phyloP scores from a whole-genome alignment of 2,329 filamentous ascomycete species.

The Neopestalotiopsis sp. region DNA sequence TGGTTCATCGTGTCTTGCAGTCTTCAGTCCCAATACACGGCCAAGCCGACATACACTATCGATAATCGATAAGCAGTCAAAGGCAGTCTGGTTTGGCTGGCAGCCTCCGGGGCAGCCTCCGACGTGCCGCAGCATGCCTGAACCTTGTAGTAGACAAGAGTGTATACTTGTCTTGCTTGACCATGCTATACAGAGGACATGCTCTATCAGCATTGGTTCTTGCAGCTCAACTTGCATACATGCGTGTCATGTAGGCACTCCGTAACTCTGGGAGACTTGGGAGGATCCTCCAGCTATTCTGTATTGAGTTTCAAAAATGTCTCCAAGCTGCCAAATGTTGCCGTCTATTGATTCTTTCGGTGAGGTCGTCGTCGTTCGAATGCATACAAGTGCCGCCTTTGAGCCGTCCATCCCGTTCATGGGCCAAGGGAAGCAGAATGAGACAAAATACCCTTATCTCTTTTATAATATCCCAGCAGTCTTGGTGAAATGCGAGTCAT shows the following conservation, averaged over 20 bases:
- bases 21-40: neutral
- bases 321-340: too few relatives aligned
- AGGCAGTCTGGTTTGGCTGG: too few relatives aligned
- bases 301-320: neutral
- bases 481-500: too few relatives aligned
- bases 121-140: neutral
- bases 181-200: neutral
- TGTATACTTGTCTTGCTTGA: neutral
- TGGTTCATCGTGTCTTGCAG: neutral
- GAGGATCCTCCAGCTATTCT: too few relatives aligned
- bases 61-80: neutral
- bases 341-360: neutral
- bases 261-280: too few relatives aligned
- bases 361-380: neutral
- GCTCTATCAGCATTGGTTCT: neutral
- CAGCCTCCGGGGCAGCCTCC: neutral
- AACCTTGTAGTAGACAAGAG: neutral
- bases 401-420: neutral
- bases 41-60: constrained; percentile 1
- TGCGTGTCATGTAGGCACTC: too few relatives aligned
- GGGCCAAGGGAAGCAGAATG: neutral
- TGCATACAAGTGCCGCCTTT: neutral
- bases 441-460: neutral
- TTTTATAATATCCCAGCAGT: neutral
- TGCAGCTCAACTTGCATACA: too few relatives aligned